Evolutionary conservation across 371 early-diverging fungal genomes (phyloP).

Genomic region (Mortierella sp.): DNA sequence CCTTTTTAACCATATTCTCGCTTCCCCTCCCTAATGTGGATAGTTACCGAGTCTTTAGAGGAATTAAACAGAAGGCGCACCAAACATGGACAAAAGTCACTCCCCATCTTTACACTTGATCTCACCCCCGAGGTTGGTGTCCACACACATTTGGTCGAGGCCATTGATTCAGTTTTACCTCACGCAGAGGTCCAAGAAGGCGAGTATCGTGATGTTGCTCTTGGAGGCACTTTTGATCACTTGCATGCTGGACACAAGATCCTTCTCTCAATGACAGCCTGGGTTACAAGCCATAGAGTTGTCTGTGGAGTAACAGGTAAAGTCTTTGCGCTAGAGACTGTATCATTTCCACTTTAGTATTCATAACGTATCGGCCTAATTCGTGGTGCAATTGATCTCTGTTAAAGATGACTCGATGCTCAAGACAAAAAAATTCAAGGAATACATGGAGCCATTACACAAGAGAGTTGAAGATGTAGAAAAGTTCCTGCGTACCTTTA

Average conservation of each 20-base stretch:
- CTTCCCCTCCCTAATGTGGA: background rate
- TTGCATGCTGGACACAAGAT: conserved; percentile 96
- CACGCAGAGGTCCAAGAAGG: conserved; percentile 25
- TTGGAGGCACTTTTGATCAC: conserved; percentile 98
- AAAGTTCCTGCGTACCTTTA: conserved; percentile 70
- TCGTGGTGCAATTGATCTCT: no score
- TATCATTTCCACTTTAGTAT: no score
- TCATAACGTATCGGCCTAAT: no score
- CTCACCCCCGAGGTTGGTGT: conserved; percentile 10
- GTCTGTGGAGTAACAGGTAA: conserved; percentile 86
- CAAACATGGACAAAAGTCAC: conserved; percentile 7
- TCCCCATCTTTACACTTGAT: conserved; percentile 29
- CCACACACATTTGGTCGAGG: conserved; percentile 31
- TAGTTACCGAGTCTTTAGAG: conserved; percentile 20
- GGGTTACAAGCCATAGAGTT: conserved; percentile 70
- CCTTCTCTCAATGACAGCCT: conserved; percentile 85
- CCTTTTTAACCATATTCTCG: no score
- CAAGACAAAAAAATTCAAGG: conserved; percentile 74
- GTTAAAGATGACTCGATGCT: conserved; percentile 73
- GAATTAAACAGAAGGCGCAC: conserved; percentile 23
- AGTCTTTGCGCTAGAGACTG: no score
- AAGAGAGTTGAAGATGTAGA: conserved; percentile 70
- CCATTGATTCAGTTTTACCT: conserved; percentile 33
- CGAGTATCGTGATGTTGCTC: conserved; percentile 67
- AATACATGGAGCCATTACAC: conserved; percentile 80